Base-by-base conservation (phyloP, 2,329 filamentous ascomycete species). In the Cryphonectria nitschkei region DNA sequence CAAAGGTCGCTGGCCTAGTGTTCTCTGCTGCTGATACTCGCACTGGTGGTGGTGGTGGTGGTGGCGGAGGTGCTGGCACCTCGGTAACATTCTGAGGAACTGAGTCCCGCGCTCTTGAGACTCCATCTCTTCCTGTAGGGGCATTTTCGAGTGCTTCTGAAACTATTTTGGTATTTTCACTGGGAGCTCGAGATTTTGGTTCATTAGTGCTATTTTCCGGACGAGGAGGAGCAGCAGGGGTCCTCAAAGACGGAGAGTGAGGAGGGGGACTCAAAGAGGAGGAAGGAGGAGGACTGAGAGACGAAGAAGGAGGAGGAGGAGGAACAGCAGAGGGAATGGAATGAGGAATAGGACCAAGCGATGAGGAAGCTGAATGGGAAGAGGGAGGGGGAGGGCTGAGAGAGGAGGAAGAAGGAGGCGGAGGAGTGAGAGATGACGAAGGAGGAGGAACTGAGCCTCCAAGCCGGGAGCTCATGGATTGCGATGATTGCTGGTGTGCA, bases 141-240 rank as follows among this genome's bases (percentile, higher is more conserved):
- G 22, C 0, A 0, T 9, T 50, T 9, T 7, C 19, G 22, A n/a
- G 6, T 50, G 2, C 7, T 8, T 7, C 1, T n/a, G 16, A 6
- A 22, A 19, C 9, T n/a, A n/a, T 3, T 2, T 3, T 2, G 6
- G 6, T 50, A n/a, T 0, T 50, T 6, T 19, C 2, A n/a, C 6
- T 11, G 1, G 22, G 9, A 50, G 22, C 16, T 50, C 7, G 7
- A 7, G 5, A 19, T 3, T n/a, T 50, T 1, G 46, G 22, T n/a
- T 50, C 7, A 50, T 6, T 8, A n/a, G 19, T 2, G 46, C 22
- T 8, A 50, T 50, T 2, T 11, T 50, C 22, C 2, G 22, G 43
- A 50, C 6, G 43, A 6, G 43, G 16, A 50, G 16, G 6, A 19
- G 16, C 43, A 50, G 19, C 1, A 22, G 43, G 6, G 22, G 43